Conservation (phyloP, 257 asterid species). For the Fraxinus americana region DNA sequence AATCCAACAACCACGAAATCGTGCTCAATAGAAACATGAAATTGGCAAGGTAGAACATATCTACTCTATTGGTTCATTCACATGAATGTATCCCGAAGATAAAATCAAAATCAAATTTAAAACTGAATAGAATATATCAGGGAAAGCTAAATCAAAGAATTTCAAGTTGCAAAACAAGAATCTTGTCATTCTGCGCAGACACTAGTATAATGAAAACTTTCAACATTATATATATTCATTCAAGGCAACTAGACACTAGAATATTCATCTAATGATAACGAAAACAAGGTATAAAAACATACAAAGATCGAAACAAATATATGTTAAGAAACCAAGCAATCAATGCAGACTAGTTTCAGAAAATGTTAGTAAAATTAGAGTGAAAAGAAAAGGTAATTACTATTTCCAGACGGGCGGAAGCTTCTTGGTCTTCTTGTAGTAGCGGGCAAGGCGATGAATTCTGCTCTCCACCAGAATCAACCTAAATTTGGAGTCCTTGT, state of each 20-base stretch:
- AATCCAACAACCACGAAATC: background rate
- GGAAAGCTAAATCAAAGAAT: background rate
- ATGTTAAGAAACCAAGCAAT: background rate
- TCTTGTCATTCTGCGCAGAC: background rate
- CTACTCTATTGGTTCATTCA: background rate
- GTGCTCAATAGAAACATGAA: background rate
- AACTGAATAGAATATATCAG: no score
- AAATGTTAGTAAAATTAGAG: background rate
- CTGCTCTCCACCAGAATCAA: conserved; percentile 91
- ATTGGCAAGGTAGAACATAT: background rate
- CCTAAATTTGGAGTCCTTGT: conserved; percentile 82
- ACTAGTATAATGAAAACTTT: background rate
- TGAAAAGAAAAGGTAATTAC: conserved; percentile 34
- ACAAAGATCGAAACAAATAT: no score
- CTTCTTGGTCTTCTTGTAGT: conserved; percentile 94
- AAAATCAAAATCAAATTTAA: no score
- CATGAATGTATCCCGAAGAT: no score
- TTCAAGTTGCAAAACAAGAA: background rate
- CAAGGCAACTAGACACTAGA: background rate
- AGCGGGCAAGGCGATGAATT: conserved; percentile 90
- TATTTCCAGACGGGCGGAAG: conserved; percentile 91
- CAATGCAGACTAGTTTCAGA: background rate
- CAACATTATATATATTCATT: background rate
- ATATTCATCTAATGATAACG: background rate
- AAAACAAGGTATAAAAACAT: no score